Percentiles rank a stretch among this genome's conserved stretches.
These are phyloP conservation scores for Aspergillus melleus DNA, from an alignment of 2,329 filamentous ascomycete species.

Conservation along the genomic window DNA sequence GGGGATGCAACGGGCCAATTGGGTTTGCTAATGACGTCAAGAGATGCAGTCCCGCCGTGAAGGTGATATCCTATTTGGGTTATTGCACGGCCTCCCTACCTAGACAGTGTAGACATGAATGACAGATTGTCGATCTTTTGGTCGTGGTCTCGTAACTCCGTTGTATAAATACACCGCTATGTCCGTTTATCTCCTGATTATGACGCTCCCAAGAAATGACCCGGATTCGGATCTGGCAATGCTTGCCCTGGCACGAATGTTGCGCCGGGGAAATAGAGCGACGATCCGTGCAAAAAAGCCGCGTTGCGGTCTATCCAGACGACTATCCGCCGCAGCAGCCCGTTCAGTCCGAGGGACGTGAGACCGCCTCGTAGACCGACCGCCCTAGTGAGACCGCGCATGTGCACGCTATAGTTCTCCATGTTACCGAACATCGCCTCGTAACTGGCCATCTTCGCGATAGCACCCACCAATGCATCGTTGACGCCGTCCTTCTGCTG, in stretches of 20 bases:
- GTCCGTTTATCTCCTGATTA: not conserved
- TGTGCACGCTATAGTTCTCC: conserved; percentile 48
- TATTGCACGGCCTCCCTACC: not conserved
- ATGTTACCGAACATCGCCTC: conserved; percentile 52
- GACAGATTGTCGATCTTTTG: not conserved
- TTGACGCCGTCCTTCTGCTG: conserved; percentile 28
- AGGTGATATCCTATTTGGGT: conserved; percentile 4
- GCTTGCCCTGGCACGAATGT: conserved; percentile 27
- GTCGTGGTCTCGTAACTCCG: not conserved
- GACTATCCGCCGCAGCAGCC: conserved; percentile 49
- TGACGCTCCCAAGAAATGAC: conserved; percentile 32
- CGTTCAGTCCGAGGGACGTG: conserved; percentile 43
- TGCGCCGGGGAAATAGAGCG: conserved; percentile 34
- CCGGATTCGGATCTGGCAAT: conserved; percentile 32
- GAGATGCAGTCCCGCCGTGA: no score
- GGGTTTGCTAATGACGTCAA: not conserved
- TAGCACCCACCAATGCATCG: conserved; percentile 50
- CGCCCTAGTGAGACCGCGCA: conserved; percentile 47
- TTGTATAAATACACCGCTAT: not conserved
- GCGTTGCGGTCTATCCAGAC: conserved; percentile 52
- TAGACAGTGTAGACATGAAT: not conserved
- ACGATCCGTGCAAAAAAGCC: conserved; percentile 36
- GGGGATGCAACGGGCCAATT: not conserved
- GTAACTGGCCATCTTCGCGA: conserved; percentile 55
- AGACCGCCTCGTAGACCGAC: conserved; percentile 49